phyloP scores from a whole-genome alignment of 2,329 filamentous ascomycete species.

The Microsporum audouinii region DNA sequence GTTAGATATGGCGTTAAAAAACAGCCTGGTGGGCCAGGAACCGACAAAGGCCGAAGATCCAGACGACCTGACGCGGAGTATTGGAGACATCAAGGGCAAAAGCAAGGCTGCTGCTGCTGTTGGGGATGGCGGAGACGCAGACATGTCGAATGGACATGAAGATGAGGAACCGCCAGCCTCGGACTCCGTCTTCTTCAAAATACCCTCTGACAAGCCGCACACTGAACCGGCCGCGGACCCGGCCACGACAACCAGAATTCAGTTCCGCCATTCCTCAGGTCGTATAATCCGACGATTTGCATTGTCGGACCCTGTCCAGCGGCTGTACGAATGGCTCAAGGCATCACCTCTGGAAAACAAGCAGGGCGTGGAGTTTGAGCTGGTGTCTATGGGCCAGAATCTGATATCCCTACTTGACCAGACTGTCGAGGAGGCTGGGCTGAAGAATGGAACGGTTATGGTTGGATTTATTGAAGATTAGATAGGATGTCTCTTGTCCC shows the following conservation, averaged over 20 bases:
- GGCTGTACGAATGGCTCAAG: conserved; percentile 95
- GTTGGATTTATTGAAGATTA: conserved; percentile 60
- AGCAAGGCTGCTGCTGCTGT: conserved; percentile 45
- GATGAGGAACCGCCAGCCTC: conserved; percentile 19
- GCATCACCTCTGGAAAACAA: conserved; percentile 73
- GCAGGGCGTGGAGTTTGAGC: conserved; percentile 66
- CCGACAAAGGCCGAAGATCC: conserved; percentile 55
- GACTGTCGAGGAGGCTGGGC: conserved; percentile 66
- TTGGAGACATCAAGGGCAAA: conserved; percentile 36
- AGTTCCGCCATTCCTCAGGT: conserved; percentile 77
- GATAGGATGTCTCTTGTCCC: background rate
- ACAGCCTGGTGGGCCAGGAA: conserved; percentile 58
- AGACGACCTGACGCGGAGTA: conserved; percentile 69
- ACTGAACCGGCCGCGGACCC: conserved; percentile 63
- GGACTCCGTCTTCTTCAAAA: conserved; percentile 47
- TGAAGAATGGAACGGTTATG: conserved; percentile 93
- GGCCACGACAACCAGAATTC: conserved; percentile 69
- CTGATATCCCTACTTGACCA: conserved; percentile 62
- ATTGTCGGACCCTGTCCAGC: conserved; percentile 61
- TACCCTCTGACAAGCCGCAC: conserved; percentile 63
- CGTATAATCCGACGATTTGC: conserved; percentile 80
- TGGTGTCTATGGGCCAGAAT: conserved; percentile 80
- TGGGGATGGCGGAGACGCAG: conserved; percentile 26
- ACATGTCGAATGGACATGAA: conserved; percentile 25
- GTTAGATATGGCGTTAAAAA: conserved; percentile 84